Evolutionary conservation across 768 basidiomycete genomes (phyloP).

Genomic region (Rubroboletus satanas): DNA sequence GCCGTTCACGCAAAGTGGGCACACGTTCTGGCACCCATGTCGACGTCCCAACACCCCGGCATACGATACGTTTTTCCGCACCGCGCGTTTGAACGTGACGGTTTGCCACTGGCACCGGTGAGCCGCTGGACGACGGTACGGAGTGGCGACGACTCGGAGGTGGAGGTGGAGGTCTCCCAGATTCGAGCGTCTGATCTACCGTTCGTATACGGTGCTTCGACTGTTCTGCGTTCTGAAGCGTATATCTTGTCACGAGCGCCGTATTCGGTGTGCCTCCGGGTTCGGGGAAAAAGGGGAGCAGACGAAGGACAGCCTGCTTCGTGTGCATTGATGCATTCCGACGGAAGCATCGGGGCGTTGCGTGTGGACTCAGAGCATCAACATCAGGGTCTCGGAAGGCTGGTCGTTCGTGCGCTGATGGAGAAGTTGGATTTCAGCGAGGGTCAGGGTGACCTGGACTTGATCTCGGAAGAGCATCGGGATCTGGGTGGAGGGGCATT

Average conservation of each 20-base stretch:
- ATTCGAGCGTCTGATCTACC: conserved; percentile 12
- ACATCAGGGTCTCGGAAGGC: conserved; percentile 11
- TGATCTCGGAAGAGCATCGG: background rate
- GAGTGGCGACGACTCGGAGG: background rate
- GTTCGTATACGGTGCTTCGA: conserved; percentile 5
- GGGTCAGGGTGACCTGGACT: background rate
- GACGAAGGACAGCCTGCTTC: conserved; percentile 3
- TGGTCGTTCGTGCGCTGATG: conserved; percentile 8
- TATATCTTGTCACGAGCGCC: conserved; percentile 20
- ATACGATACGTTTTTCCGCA: conserved; percentile 8
- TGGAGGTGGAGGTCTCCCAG: conserved; percentile 2
- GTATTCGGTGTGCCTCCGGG: conserved; percentile 24
- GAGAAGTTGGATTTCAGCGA: conserved; percentile 7
- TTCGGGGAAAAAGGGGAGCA: background rate
- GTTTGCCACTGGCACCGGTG: background rate
- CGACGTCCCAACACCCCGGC: background rate
- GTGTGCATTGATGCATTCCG: conserved; percentile 18
- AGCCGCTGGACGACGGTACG: background rate
- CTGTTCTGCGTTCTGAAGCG: conserved; percentile 15
- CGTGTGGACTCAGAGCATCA: conserved; percentile 7
- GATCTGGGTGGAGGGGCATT: conserved; percentile 22
- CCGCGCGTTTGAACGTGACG: background rate
- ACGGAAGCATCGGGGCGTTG: conserved; percentile 18
- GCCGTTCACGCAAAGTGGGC: conserved; percentile 9
- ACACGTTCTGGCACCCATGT: conserved; percentile 6